Evolutionary conservation across 257 asterid species (phyloP), one percentile per base, ranked within the genome.

Genomic region (Solanum pinnatisectum): DNA sequence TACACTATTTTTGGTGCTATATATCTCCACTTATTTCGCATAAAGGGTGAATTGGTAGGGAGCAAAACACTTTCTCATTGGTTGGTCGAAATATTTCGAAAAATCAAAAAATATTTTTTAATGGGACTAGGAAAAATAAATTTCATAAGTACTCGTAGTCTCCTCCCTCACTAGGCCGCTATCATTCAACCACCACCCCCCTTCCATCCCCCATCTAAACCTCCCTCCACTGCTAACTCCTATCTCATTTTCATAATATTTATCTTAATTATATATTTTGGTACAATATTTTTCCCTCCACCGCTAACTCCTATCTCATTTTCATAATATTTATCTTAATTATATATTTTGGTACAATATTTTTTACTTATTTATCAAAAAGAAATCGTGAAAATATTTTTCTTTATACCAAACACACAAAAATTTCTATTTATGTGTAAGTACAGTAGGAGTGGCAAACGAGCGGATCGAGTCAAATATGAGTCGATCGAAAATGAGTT

Each of bases 91-190:
- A 20, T 35, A 73, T 35, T 73, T 73, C 0, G 23, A 35, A 3
- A 18, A 73, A 44, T 44, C 6, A 44, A 44, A 44, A 44, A 44
- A 44, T 44, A 44, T 12, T 44, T 42, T 44, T 44, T 44, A 44
- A 44, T 44, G 98, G 94, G 71, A 89, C 86, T 88, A 73, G 9
- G 1, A 35, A 74, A 74, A 36, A 20, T 2, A 74, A 37, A 7
- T 20, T 59, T 59, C 5, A 59, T 20, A 59, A 59, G 25, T 59
- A 23, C 23, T 56, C 10, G 3, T 52, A 18, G 25, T 59, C 16
- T 33, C 25, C 0, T 72, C 8, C 20, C 44, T 11, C 11, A 12
- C 15, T 12, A 44, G 52, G 52, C 44, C 44, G 14, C 44, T 4
- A 33, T 6, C 44, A 71, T 32, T 71, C 42, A 18, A 8, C 42